Conservation (phyloP, 2,329 filamentous ascomycete genomes). For the Zasmidium citrigriseum region DNA sequence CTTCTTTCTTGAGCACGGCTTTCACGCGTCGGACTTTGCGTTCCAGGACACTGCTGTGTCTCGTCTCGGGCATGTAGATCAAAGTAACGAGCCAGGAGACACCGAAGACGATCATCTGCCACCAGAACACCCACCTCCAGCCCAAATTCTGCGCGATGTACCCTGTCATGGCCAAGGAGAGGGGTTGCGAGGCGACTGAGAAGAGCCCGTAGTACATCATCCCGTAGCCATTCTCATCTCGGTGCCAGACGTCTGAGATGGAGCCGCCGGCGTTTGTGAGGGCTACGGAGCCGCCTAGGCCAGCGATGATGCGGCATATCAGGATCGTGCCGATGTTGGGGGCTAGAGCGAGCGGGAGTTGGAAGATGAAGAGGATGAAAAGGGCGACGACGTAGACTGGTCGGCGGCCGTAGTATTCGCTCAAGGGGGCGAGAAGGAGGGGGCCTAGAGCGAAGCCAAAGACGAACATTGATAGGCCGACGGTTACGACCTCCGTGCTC, state of each 20-base stretch:
- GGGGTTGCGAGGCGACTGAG: slow-evolving; percentile 39
- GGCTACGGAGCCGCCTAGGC: slow-evolving; percentile 38
- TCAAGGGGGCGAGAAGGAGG: slow-evolving; percentile 19
- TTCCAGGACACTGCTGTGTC: slow-evolving; percentile 33
- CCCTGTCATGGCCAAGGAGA: slow-evolving; percentile 37
- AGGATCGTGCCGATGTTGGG: slow-evolving; percentile 46
- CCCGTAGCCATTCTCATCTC: slow-evolving; percentile 47
- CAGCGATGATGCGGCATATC: slow-evolving; percentile 43
- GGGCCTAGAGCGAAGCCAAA: slow-evolving; percentile 44
- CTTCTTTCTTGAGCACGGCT: slow-evolving; percentile 8
- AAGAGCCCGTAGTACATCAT: slow-evolving; percentile 41
- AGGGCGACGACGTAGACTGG: slow-evolving; percentile 35
- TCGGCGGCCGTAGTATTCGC: slow-evolving; percentile 22
- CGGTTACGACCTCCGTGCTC: slow-evolving; percentile 42
- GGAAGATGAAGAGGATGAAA: slow-evolving; percentile 44
- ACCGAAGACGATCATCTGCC: slow-evolving; percentile 29
- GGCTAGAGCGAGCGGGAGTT: slow-evolving; percentile 46
- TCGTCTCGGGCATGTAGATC: slow-evolving; percentile 32
- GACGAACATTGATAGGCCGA: slow-evolving; percentile 50
- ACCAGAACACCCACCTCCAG: slow-evolving; percentile 29
- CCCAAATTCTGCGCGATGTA: slow-evolving; percentile 32
- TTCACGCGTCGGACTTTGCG: slow-evolving; percentile 71
- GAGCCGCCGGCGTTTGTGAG: slow-evolving; percentile 43
- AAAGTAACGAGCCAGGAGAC: slow-evolving; percentile 27
- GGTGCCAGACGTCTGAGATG: slow-evolving; percentile 49